Base-by-base conservation (phyloP, 352 stramenopile genomes). In the Phytophthora pinifolia region DNA sequence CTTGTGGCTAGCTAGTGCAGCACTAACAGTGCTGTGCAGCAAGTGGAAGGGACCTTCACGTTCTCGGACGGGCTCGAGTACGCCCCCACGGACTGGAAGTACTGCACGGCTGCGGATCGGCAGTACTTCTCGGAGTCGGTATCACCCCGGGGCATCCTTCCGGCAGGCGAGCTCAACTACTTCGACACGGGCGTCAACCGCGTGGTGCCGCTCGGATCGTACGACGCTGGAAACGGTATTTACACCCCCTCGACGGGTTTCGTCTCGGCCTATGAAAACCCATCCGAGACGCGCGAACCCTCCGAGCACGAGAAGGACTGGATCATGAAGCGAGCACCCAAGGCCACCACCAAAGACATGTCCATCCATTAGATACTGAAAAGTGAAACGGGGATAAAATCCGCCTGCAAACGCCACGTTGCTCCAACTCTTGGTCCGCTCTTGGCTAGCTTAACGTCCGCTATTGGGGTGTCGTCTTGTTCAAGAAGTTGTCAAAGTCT, bases 41-140 rank as follows among this genome's bases (percentile, higher is more conserved):
- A 91, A 82, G 54, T 90, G 3, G 77, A 89, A 47, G 76, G 75
- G 17, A 82, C 74, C 5, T 91, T 92, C 62, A 87, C 74, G 13
- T 93, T 93, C 54, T 85, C 75, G 3, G 79, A 93, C 34, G 81
- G 79, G 5, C 61, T 93, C 8, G 65, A 88, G 54, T 94, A 86
- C 47, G 73, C 74, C 3, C 63, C 77, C 20, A 65, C 69, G 2
- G 67, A 65, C 30, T 94, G 83, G 83, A 54, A 39, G 17, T 92
- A 92, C 54, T 91, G 80, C 65, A 77, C 62, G 0, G 70, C 74
- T 6, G 51, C 13, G n/a, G 74, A 92, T 32, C 79, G 83, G 6
- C 79, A 76, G 41, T 94, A 77, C 51, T 83, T 83, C 54, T 89
- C 74, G 9, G 79, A 94, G 54, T 83, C 70, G 13, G 37, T 86